Evolutionary conservation across 2,329 filamentous ascomycete genomes (phyloP), one percentile per base, ranked within the genome.

Genomic region (Alternaria ethzedia): DNA sequence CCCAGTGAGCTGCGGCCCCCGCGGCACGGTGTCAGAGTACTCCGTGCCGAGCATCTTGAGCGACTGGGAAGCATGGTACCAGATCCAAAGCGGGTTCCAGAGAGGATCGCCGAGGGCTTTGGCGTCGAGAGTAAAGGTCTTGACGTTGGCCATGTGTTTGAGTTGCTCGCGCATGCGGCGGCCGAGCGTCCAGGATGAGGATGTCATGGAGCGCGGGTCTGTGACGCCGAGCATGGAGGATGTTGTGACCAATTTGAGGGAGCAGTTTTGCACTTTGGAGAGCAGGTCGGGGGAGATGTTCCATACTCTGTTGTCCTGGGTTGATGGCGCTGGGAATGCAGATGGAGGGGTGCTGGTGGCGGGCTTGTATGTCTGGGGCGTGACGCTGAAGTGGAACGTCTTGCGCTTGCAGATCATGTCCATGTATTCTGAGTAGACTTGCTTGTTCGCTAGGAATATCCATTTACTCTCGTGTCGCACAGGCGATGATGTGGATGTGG

Each of bases 61-160:
- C 0, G 70, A 70, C 51, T 78, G 75, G 3, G 69, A 69, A 1
- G 77, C 72, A 26, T 80, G 76, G 60, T 75, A 80, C 79, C 79
- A 81, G 26, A 80, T 74, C 77, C 77, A 80, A 1, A 80, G 69
- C 9, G 79, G 79, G 45, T 80, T 81, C 79, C 79, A 81, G 11
- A 81, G 70, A 7, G 77, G 77, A 51, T 80, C 76, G 3, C 76
- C 75, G 17, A 79, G 71, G 23, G 79, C 78, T 59, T 75, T 78
- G 41, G 78, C 75, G 32, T 76, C 60, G 61, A 78, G 67, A 17
- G 74, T 71, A 55, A 75, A 67, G 26, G 66, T 60, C 20, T 64
- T 61, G 41, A 73, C 68, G 15, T 66, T 67, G 2, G 55, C 41
- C n/a, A 76, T 64, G 25, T 59, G 45, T 13, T 66, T 64, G 44